Evolutionary conservation across 257 asterid genomes (phyloP).

Genomic region (Knoxia roxburghii): DNA sequence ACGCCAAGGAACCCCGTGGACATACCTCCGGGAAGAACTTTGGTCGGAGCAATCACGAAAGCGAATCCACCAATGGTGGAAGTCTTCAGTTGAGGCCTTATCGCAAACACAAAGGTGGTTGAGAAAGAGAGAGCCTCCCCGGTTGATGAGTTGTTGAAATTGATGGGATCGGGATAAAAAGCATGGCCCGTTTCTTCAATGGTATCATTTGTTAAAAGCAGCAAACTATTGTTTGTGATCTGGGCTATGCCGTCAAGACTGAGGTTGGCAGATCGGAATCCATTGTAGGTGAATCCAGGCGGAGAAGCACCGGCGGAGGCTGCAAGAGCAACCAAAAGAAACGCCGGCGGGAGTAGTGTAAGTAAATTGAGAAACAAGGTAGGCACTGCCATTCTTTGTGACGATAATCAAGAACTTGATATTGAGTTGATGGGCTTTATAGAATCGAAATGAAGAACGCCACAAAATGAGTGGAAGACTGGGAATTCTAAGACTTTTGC

Average conservation of each 20-base stretch:
- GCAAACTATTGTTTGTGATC: slow-evolving; percentile 33
- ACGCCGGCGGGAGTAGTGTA: neutral
- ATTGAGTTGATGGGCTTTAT: too few relatives aligned
- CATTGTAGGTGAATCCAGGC: slow-evolving; percentile 39
- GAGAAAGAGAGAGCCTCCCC: slow-evolving; percentile 40
- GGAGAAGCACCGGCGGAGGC: slow-evolving; percentile 11
- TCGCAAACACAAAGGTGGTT: slow-evolving; percentile 52
- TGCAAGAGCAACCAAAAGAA: slow-evolving; percentile 5
- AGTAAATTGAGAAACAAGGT: neutral
- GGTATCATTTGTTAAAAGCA: slow-evolving; percentile 40
- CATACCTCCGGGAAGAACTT: slow-evolving; percentile 27
- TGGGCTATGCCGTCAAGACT: slow-evolving; percentile 55
- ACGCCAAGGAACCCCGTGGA: slow-evolving; percentile 46
- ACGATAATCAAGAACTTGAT: too few relatives aligned
- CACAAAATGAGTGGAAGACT: too few relatives aligned
- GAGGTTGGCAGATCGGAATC: slow-evolving; percentile 35
- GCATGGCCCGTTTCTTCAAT: slow-evolving; percentile 42
- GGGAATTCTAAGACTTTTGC: too few relatives aligned
- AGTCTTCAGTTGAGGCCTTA: slow-evolving; percentile 32
- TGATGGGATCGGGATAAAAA: slow-evolving; percentile 37
- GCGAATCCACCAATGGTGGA: slow-evolving; percentile 52
- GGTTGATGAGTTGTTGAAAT: slow-evolving; percentile 38
- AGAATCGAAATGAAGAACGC: too few relatives aligned
- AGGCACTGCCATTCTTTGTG: neutral
- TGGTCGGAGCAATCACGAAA: slow-evolving; percentile 43